Evolutionary conservation across 352 stramenopile species (phyloP).

Genomic region (Pythium guiyangense): DNA sequence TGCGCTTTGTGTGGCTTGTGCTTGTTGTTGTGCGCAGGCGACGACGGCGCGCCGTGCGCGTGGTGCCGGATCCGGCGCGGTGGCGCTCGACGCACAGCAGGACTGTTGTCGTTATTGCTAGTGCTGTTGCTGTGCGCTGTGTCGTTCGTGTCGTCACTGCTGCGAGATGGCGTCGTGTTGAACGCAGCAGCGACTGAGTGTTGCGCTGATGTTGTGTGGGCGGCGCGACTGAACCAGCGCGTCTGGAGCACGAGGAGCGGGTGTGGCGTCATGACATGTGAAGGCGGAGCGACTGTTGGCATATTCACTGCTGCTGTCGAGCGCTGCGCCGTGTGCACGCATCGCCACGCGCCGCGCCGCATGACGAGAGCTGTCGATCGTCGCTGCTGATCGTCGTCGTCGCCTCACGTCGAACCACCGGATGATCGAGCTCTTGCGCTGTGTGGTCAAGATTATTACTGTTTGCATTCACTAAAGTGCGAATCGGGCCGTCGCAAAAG

Average conservation of each 20-base stretch:
- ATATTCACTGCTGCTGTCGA: not conserved
- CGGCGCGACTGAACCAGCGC: conserved; percentile 13
- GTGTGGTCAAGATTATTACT: not conserved
- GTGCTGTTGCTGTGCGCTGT: not conserved
- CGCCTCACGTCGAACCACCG: not conserved
- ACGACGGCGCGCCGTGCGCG: not conserved
- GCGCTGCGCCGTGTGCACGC: conserved; percentile 3
- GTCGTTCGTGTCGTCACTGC: not conserved
- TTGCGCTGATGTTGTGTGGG: conserved; percentile 1
- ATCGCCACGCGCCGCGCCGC: conserved; percentile 12
- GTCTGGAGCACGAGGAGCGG: not conserved
- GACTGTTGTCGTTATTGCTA: not conserved
- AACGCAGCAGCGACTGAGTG: not conserved
- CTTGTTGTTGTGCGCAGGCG: conserved; percentile 4
- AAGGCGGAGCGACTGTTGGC: not conserved
- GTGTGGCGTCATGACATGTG: not conserved
- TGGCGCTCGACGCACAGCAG: not conserved
- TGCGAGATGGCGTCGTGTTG: not conserved
- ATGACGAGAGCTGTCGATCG: conserved; percentile 1
- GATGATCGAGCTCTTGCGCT: not conserved
- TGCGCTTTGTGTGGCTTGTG: not conserved
- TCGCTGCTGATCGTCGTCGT: not conserved
- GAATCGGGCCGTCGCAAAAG: not conserved
- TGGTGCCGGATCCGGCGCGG: conserved; percentile 8
- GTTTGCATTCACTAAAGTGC: not conserved